Evolutionary conservation across 306 rosid genomes (phyloP).

Genomic region (Vigna radiata): DNA sequence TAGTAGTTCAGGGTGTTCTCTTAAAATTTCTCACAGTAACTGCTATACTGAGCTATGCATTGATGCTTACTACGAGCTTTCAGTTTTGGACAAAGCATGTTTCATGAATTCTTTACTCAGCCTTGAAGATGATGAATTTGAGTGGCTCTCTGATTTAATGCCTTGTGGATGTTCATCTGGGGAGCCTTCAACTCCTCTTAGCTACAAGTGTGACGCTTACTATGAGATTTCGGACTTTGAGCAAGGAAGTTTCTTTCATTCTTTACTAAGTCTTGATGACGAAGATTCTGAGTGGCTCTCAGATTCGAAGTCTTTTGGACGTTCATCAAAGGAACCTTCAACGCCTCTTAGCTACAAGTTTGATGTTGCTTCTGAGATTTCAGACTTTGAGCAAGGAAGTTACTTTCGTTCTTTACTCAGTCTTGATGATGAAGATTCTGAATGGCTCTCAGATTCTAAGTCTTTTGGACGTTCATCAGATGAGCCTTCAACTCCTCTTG

Average conservation of each 20-base stretch:
- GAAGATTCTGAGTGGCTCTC: conserved; percentile 1
- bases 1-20: not conserved
- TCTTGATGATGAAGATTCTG: conserved; percentile 46
- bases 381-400: conserved; percentile 39
- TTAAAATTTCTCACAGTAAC: not conserved
- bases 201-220: not conserved
- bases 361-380: conserved; percentile 30
- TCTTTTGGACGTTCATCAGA: conserved; percentile 13
- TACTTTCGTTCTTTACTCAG: conserved; percentile 48
- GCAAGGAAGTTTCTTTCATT: not conserved
- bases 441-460: not conserved
- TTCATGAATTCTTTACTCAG: conserved; percentile 47
- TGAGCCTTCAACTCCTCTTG: conserved; percentile 33
- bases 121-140: conserved; percentile 55
- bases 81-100: conserved; percentile 42
- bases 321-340: not conserved
- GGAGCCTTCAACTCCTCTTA: not conserved
- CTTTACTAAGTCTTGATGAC: conserved; percentile 3
- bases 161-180: not conserved
- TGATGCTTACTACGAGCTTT: not conserved
- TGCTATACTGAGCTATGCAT: not conserved
- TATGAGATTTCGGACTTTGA: conserved; percentile 2
- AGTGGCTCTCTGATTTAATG: not conserved
- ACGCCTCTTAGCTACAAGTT: conserved; percentile 12
- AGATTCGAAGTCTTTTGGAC: not conserved